Percentiles rank a stretch among this genome's conserved stretches.
phyloP scores from a whole-genome alignment of 2,329 filamentous ascomycete genomes.

The Thelonectria discophora region DNA sequence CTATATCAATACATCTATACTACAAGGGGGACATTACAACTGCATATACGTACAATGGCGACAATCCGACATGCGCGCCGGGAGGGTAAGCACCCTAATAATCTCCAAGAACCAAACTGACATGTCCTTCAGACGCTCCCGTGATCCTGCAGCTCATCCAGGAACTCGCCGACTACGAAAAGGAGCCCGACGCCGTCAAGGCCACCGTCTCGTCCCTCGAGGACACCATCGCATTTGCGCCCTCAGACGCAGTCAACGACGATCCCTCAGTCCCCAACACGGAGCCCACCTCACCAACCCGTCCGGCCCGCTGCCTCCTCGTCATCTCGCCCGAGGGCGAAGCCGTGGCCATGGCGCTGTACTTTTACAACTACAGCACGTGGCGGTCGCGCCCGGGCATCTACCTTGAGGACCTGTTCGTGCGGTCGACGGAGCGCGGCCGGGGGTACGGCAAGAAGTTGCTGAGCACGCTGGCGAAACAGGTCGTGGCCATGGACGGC shows the following conservation, averaged over 20 bases:
- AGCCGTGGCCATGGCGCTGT: slow-evolving; percentile 81
- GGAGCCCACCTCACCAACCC: slow-evolving; percentile 62
- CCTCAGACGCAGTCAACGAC: slow-evolving; percentile 51
- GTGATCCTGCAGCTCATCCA: slow-evolving; percentile 83
- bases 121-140: slow-evolving; percentile 70
- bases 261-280: slow-evolving; percentile 50
- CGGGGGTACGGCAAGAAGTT: slow-evolving; percentile 83
- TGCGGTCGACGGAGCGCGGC: slow-evolving; percentile 74
- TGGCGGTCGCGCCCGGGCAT: slow-evolving; percentile 90
- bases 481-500: slow-evolving; percentile 77
- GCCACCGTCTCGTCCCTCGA: slow-evolving; percentile 79
- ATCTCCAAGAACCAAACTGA: slow-evolving; percentile 4
- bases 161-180: slow-evolving; percentile 85
- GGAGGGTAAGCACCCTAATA: slow-evolving; percentile 31
- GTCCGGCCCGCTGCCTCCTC: slow-evolving; percentile 80
- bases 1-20: not conserved
- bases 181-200: slow-evolving; percentile 76
- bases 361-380: slow-evolving; percentile 95
- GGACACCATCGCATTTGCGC: slow-evolving; percentile 80
- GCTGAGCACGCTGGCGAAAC: slow-evolving; percentile 79
- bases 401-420: slow-evolving; percentile 94
- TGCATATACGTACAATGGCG: slow-evolving; percentile 26
- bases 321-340: slow-evolving; percentile 61
- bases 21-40: slow-evolving; percentile 3
- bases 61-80: slow-evolving; percentile 40